phyloP scores from a whole-genome alignment of 164 flowering plant species.

The Euptelea pleiosperma region DNA sequence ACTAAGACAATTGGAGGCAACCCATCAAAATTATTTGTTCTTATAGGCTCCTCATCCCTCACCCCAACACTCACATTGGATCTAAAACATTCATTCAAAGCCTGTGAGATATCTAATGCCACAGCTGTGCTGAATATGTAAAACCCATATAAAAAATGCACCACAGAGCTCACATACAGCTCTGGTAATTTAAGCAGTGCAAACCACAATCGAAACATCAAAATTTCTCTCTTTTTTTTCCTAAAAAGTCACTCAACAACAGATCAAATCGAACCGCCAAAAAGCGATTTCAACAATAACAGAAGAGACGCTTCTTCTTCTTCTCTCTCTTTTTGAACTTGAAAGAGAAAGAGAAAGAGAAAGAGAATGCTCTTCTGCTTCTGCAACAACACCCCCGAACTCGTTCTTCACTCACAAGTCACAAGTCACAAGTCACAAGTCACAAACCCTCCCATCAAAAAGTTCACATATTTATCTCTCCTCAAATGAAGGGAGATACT shows the following conservation, averaged over 20 bases:
- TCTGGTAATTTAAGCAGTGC: conserved; percentile 51
- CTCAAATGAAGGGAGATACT: not conserved
- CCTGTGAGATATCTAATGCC: conserved; percentile 70
- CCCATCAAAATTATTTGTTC: conserved; percentile 18
- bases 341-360: not conserved
- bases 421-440: too few relatives aligned
- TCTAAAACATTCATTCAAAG: conserved; percentile 45
- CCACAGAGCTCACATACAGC: conserved; percentile 69
- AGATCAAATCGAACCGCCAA: too few relatives aligned
- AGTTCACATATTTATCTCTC: conserved; percentile 24
- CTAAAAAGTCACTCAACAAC: not conserved
- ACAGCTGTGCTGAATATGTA: conserved; percentile 91
- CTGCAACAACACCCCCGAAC: too few relatives aligned
- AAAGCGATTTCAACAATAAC: too few relatives aligned
- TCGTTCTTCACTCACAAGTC: too few relatives aligned
- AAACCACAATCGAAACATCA: conserved; percentile 56
- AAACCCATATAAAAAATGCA: conserved; percentile 81
- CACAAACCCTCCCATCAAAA: conserved; percentile 3
- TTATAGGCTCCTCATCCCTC: conserved; percentile 19
- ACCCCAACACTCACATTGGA: conserved; percentile 27
- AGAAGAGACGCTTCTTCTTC: too few relatives aligned
- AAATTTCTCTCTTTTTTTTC: not conserved
- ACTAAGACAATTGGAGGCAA: conserved; percentile 90
- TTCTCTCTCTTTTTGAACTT: not conserved
- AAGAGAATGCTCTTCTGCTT: conserved; percentile 25